Evolutionary conservation across 371 early-diverging fungal species (phyloP).

Genomic region (Syncephalis plumigaleata): DNA sequence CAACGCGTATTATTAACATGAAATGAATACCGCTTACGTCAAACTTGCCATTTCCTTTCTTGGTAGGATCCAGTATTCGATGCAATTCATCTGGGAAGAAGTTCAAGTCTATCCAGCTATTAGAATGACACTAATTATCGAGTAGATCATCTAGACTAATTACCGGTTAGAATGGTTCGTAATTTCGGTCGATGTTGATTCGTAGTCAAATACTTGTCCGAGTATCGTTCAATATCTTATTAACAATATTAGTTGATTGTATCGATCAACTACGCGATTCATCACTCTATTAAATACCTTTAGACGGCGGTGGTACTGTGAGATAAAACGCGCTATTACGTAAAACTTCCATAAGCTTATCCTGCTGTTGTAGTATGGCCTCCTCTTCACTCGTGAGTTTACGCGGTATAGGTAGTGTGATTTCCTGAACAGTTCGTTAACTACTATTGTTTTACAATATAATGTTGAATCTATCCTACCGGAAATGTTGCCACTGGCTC

Average conservation of each 20-base stretch:
- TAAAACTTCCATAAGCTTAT: not conserved
- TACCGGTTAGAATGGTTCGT: not conserved
- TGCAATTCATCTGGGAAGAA: slow-evolving; percentile 1
- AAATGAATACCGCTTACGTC: too few species aligned
- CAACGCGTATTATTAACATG: not conserved
- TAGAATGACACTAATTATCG: too few species aligned
- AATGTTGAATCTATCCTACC: not conserved
- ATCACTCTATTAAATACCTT: not conserved
- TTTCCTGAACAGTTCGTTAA: not conserved
- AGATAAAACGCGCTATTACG: not conserved
- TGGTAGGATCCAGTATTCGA: not conserved
- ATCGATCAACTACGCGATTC: not conserved
- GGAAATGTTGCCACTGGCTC: slow-evolving; percentile 1
- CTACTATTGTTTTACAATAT: not conserved
- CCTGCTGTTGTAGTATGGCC: not conserved
- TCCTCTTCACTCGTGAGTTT: not conserved
- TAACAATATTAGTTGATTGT: not conserved
- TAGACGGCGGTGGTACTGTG: not conserved
- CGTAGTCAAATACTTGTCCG: not conserved
- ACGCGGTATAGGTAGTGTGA: not conserved
- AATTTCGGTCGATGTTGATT: not conserved
- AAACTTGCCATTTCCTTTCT: not conserved
- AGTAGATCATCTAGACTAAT: not conserved
- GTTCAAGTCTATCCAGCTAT: not conserved
- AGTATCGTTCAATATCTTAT: slow-evolving; percentile 1